Base-by-base conservation (phyloP, 2,329 filamentous ascomycete species). In the Apiospora hydei region DNA sequence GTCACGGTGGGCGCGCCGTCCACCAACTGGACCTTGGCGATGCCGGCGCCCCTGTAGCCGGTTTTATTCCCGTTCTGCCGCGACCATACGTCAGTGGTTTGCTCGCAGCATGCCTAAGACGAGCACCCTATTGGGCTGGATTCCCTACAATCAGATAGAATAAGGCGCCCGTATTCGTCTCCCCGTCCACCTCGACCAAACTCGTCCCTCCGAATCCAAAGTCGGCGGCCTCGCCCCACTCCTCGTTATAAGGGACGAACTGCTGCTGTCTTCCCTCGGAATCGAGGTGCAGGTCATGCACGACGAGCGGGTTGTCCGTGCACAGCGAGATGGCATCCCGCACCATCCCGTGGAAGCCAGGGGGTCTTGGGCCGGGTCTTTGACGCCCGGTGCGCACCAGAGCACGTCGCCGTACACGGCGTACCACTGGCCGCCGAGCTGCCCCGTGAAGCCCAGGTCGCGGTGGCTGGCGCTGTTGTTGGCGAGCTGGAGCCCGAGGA, bases 291-390 rank as follows among this genome's bases (percentile, higher is more conserved):
- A 84, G 69, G 64, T 84, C 81, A 7, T 81, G 74, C 1, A 84
- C 81, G 0, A 80, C 72, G 2, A 84, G 76, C 2, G 82, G 80
- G 70, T 83, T 76, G 24, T 81, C 76, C 0, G 81, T 83, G 71
- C 80, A 72, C 1, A 75, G 76, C 1, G 82, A 83, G 6, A 83
- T 72, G 4, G 82, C 77, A 71, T 84, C 80, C 10, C 83, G 77
- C 1, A 84, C 83, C 80, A 84, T 82, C 30, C 82, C 83, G 38
- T 84, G 80, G 61, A 84, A 84, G 0, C 82, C 81, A 0, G 77
- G 73, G 2, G 75, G 38, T 82, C 79, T 5, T 76, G 41, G 2
- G 72, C 72, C 0, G 79, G 77, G n/a, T 83, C 77, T 0, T 75
- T 79, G 3, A 84, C 78, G 0, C 81, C 82, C 1, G 75, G 70